A percentile compares a stretch with the other conserved stretches of the same genome.
Evolutionary conservation across 2,329 filamentous ascomycete genomes (phyloP).

Genomic region (Pseudogymnoascus sp.): DNA sequence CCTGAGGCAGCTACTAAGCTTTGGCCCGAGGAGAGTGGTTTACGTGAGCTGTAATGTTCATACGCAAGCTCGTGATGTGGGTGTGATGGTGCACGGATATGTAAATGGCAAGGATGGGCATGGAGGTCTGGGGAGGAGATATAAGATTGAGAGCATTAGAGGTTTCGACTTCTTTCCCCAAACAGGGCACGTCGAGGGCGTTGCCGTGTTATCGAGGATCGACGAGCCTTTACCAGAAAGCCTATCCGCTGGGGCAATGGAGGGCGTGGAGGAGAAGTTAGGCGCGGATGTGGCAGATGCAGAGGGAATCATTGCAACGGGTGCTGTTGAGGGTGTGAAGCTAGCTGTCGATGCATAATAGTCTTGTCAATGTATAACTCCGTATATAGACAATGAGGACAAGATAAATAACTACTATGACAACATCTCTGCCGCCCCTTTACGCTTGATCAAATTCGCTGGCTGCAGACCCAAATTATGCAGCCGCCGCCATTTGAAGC

Average conservation of each 20-base stretch:
- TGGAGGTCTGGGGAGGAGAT: slow-evolving; percentile 39
- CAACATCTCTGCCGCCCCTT: background rate
- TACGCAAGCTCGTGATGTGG: slow-evolving; percentile 90
- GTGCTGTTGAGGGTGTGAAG: background rate
- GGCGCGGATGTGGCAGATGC: slow-evolving; percentile 8
- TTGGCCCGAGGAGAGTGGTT: slow-evolving; percentile 70
- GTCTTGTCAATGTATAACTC: slow-evolving; percentile 1
- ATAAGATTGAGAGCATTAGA: slow-evolving; percentile 81
- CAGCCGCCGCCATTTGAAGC: background rate
- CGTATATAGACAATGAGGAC: background rate
- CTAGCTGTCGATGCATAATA: background rate
- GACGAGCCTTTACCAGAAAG: slow-evolving; percentile 29
- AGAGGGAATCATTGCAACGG: slow-evolving; percentile 7
- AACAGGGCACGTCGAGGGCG: slow-evolving; percentile 63
- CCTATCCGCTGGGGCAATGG: background rate
- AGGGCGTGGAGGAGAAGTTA: background rate
- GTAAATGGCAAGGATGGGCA: slow-evolving; percentile 26
- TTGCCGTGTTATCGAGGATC: slow-evolving; percentile 55
- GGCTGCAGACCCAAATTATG: background rate
- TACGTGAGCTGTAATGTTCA: slow-evolving; percentile 99
- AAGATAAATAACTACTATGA: background rate
- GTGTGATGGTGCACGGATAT: slow-evolving; percentile 71
- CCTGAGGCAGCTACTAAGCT: slow-evolving; percentile 69
- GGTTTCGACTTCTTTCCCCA: slow-evolving; percentile 99
- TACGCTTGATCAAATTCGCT: background rate